Evolutionary conservation across 1,284 basidiomycete species (phyloP), one percentile per base, ranked within the genome.

Genomic region (Cryptococcus maquisensis): DNA sequence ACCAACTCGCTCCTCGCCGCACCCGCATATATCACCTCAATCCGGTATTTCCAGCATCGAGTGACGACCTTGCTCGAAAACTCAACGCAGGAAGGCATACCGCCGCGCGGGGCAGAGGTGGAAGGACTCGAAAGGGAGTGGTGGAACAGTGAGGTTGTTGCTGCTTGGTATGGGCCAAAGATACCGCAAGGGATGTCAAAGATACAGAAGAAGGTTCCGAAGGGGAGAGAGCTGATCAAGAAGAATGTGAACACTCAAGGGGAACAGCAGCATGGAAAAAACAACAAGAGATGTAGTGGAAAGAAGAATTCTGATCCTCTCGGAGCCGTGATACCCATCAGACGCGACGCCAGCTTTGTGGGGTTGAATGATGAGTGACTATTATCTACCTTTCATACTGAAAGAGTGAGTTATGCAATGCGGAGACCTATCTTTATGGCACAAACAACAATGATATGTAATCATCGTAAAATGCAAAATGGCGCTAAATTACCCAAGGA

Each of bases 81-180:
- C 16, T 5, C 38, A n/a, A 18, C 21, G 15, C 16, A 26, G 10
- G 26, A 15, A 18, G 40, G 26, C 7, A 32, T 32, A 10, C 28
- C 28, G 28, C 3, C 28, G 28, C 10, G 28, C 10, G 28, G 4
- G 6, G 28, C 28, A 32, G 7, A 36, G n/a, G 41, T 63, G 12
- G 52, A 61, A 15, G 20, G 18, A 23, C 47, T 64, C n/a, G 62
- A 64, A 46, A 42, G 24, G 6, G 65, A 65, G 7, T 67, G 65
- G 65, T 63, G 63, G 63, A 20, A n/a, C 6, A 53, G 51, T 28
- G 59, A 62, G 40, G 51, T 65, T 21, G 63, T 59, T 4, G 57
- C 58, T 7, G 54, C 60, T 15, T 67, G 65, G 65, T 67, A 60
- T 46, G 65, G 65, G 4, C 65, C 65, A 4, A 45, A 44, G 42